phyloP scores from a whole-genome alignment of 768 basidiomycete genomes.

The Lentinula edodes region DNA sequence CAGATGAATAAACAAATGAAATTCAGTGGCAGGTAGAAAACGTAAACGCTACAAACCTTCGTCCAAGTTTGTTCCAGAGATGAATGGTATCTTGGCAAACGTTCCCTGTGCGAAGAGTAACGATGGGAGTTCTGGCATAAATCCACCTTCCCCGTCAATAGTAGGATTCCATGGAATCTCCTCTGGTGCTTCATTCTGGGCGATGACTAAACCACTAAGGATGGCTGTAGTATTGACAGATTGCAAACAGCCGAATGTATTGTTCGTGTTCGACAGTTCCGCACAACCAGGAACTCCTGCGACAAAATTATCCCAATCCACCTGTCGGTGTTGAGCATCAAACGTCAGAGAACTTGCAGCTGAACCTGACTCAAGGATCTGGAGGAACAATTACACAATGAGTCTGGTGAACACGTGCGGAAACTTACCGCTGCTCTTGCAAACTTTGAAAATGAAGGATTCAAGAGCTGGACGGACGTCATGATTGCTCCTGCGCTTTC shows the following conservation, averaged over 20 bases:
- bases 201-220: constrained; percentile 9
- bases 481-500: constrained; percentile 50
- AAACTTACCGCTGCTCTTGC: constrained; percentile 14
- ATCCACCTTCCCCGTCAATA: constrained; percentile 34
- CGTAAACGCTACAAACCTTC: constrained; percentile 29
- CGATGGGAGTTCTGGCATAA: constrained; percentile 35
- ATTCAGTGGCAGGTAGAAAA: background rate
- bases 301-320: constrained; percentile 9
- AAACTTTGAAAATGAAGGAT: constrained; percentile 9
- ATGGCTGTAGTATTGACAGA: constrained; percentile 11
- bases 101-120: constrained; percentile 20
- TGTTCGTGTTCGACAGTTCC: constrained; percentile 13
- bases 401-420: background rate
- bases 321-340: constrained; percentile 11
- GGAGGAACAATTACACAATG: background rate
- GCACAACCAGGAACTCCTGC: constrained; percentile 28
- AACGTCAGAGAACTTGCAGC: constrained; percentile 16
- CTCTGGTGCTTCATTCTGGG: constrained; percentile 11
- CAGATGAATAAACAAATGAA: too few relatives aligned
- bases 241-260: constrained; percentile 25
- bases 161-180: constrained; percentile 28
- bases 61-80: constrained; percentile 38
- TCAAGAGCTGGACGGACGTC: constrained; percentile 35
- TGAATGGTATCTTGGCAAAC: constrained; percentile 33
- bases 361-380: constrained; percentile 27